Conservation (phyloP, 2,329 filamentous ascomycete genomes). For the Botrytis deweyae region DNA sequence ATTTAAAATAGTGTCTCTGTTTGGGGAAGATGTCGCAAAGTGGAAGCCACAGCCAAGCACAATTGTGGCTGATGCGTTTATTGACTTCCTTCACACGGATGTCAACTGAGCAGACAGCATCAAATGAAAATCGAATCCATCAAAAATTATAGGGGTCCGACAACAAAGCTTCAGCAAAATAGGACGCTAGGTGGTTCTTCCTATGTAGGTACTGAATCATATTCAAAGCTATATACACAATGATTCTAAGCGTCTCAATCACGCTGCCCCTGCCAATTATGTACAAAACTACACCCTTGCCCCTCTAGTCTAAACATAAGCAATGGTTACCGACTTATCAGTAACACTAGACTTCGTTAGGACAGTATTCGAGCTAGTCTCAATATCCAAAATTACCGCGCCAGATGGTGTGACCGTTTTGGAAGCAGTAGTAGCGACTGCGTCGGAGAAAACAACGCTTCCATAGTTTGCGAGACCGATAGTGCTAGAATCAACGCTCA, state of each 20-base stretch:
- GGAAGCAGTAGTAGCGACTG: constrained; percentile 9
- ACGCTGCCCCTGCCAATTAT: not conserved
- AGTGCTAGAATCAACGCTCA: constrained; percentile 39
- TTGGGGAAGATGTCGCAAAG: not conserved
- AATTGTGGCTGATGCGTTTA: not conserved
- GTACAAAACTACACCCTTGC: not conserved
- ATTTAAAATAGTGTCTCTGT: not conserved
- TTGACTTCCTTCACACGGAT: not conserved
- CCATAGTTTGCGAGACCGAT: constrained; percentile 49
- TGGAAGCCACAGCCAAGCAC: not conserved
- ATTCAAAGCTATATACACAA: not conserved
- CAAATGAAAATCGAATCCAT: not conserved
- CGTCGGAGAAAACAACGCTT: constrained; percentile 45
- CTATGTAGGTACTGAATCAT: not conserved
- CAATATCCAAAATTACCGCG: not conserved
- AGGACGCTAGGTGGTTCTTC: not conserved
- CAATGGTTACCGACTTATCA: not conserved
- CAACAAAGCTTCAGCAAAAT: not conserved
- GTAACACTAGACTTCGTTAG: not conserved
- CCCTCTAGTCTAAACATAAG: not conserved
- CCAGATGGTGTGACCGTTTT: not conserved
- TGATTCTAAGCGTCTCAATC: not conserved
- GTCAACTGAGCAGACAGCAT: not conserved
- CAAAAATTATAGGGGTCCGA: not conserved
- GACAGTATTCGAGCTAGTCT: not conserved